Evolutionary conservation across 352 stramenopile genomes (phyloP).

Genomic region (Aphanomyces invadans): DNA sequence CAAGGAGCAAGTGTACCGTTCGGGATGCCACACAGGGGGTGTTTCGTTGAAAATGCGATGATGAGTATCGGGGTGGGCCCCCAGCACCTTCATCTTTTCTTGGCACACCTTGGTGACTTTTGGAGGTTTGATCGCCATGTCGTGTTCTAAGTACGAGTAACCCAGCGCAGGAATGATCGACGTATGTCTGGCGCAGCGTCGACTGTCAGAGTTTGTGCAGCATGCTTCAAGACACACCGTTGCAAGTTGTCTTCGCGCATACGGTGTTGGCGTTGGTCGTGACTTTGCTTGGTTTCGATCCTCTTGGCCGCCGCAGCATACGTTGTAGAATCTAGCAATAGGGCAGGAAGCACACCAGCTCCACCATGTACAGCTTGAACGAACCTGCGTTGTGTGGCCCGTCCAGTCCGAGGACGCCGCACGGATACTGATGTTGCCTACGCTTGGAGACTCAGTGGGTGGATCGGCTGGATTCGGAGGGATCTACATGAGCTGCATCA

Average conservation of each 20-base stretch:
- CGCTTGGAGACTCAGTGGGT: neutral
- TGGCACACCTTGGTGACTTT: constrained; percentile 24
- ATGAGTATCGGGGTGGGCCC: constrained; percentile 34
- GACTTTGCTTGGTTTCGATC: neutral
- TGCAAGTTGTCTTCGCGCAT: constrained; percentile 1
- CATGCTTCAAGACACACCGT: no score
- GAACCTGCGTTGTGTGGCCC: constrained; percentile 17
- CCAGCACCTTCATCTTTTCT: constrained; percentile 18
- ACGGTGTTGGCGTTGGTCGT: neutral
- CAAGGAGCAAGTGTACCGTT: constrained; percentile 36
- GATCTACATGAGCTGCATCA: constrained; percentile 66
- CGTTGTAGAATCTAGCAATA: constrained; percentile 24
- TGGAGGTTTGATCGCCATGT: constrained; percentile 35
- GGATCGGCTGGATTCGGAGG: no score
- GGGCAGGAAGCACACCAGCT: neutral
- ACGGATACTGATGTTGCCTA: constrained; percentile 20
- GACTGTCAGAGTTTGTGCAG: no score
- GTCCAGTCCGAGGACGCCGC: constrained; percentile 16
- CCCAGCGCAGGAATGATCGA: constrained; percentile 27
- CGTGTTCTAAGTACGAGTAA: constrained; percentile 55
- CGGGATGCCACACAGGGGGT: constrained; percentile 40
- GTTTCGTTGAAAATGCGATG: constrained; percentile 67
- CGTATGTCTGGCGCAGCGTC: constrained; percentile 22
- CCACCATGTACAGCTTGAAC: neutral
- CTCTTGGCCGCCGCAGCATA: constrained; percentile 1